Percentiles rank a stretch among this genome's conserved stretches.
phyloP scores from a whole-genome alignment of 129 eudicot species.

The Glebionis coronaria region DNA sequence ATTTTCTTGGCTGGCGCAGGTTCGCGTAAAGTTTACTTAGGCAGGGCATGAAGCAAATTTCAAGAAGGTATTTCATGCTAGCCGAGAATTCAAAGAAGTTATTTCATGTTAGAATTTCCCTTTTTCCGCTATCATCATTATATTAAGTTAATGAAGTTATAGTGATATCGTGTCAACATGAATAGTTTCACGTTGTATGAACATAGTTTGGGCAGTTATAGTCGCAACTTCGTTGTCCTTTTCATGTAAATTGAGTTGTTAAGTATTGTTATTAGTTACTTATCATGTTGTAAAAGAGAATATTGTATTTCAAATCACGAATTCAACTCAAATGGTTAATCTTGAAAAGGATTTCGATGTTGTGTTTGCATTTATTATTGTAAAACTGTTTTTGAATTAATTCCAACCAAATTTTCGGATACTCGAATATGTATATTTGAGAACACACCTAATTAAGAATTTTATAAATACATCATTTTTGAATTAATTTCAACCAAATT shows the following conservation, averaged over 20 bases:
- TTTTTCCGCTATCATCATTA: background rate
- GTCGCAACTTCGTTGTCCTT: background rate
- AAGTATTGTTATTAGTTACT: slow-evolving; percentile 6
- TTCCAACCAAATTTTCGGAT: too few species aligned
- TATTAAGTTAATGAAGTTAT: background rate
- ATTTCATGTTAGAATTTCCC: background rate
- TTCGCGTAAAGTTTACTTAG: slow-evolving; percentile 93
- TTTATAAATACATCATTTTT: too few species aligned
- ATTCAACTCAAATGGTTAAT: slow-evolving; percentile 86
- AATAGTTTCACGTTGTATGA: background rate
- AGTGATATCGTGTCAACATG: slow-evolving; percentile 4
- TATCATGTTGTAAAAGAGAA: slow-evolving; percentile 79
- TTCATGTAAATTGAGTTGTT: background rate
- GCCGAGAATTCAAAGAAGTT: slow-evolving; percentile 50
- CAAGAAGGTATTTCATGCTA: slow-evolving; percentile 59
- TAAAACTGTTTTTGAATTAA: too few species aligned
- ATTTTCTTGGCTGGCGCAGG: slow-evolving; percentile 39
- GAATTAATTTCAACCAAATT: too few species aligned
- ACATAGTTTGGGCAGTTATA: background rate
- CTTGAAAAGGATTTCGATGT: slow-evolving; percentile 94
- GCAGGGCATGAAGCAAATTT: slow-evolving; percentile 95
- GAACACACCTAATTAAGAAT: too few species aligned
- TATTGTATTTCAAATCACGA: slow-evolving; percentile 70
- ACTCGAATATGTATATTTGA: too few species aligned
- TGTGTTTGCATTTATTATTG: slow-evolving; percentile 92